These are phyloP conservation scores for Oldenlandia corymbosa DNA, from an alignment of 257 asterid species.

Conservation along the genomic window DNA sequence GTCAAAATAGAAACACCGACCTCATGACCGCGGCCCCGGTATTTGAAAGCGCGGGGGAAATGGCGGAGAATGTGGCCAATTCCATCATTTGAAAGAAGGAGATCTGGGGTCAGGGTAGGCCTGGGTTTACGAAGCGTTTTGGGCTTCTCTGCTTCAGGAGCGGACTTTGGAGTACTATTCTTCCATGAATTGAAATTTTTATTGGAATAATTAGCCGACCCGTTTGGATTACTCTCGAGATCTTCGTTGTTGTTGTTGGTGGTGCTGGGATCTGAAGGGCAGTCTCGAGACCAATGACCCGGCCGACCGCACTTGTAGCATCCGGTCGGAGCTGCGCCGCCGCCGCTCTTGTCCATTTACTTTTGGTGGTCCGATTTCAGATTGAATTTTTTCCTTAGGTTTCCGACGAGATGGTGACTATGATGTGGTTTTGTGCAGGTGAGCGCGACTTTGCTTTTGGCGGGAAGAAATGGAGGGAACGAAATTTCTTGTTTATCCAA, in stretches of 20 bases:
- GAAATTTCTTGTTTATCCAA: not conserved
- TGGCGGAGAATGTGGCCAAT: constrained; percentile 78
- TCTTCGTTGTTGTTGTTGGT: constrained; percentile 3
- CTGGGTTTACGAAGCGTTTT: constrained; percentile 44
- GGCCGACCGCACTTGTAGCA: constrained; percentile 98
- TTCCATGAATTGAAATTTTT: constrained; percentile 5
- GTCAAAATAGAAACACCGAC: constrained; percentile 22
- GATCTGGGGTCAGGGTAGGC: constrained; percentile 84
- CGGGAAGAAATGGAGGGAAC: not conserved
- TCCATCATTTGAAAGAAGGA: constrained; percentile 76
- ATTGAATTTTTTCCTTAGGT: not conserved
- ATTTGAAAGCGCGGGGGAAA: constrained; percentile 74
- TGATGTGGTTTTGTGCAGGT: not conserved
- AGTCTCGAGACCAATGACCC: constrained; percentile 97
- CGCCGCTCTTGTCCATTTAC: constrained; percentile 34
- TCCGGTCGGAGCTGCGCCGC: constrained; percentile 65
- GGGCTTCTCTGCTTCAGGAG: constrained; percentile 37
- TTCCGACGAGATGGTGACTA: not conserved
- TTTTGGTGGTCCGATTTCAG: not conserved
- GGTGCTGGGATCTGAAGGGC: constrained; percentile 46
- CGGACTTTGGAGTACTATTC: constrained; percentile 11
- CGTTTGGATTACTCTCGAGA: constrained; percentile 12
- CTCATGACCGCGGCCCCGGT: constrained; percentile 90
- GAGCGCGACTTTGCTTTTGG: not conserved
- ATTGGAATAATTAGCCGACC: not conserved